Percentiles rank a stretch among this genome's conserved stretches.
phyloP scores from a whole-genome alignment of 306 rosid genomes.

The Begonia loranthoides region DNA sequence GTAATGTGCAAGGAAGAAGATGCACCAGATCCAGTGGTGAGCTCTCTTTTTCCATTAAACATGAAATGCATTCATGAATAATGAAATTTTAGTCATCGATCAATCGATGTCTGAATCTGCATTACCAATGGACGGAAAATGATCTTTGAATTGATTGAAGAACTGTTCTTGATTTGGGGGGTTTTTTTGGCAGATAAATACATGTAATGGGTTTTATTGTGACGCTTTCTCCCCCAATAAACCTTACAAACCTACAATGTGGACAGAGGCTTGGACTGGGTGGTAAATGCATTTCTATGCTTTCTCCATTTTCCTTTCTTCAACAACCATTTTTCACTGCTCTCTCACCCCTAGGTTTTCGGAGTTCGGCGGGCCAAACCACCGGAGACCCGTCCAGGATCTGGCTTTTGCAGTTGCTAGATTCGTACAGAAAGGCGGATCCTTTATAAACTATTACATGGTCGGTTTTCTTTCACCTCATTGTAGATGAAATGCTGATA shows the following conservation, averaged over 20 bases:
- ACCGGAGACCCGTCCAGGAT: conserved; percentile 87
- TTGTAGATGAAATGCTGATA: too few species aligned
- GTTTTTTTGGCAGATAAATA: conserved; percentile 62
- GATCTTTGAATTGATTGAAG: too few species aligned
- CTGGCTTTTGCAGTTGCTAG: conserved; percentile 83
- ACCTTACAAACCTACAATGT: conserved; percentile 83
- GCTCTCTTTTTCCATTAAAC: conserved; percentile 10
- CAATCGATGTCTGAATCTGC: neutral
- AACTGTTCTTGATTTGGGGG: conserved; percentile 4
- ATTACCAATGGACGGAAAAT: too few species aligned
- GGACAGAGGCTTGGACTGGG: conserved; percentile 99
- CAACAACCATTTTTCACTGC: neutral
- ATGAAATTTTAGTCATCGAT: too few species aligned
- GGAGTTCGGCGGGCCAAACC: conserved; percentile 86
- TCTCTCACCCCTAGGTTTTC: conserved; percentile 50
- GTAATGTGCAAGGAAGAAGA: conserved; percentile 99
- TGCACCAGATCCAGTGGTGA: conserved; percentile 99
- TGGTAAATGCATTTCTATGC: conserved; percentile 44
- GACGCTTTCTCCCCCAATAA: conserved; percentile 80
- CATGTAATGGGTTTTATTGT: conserved; percentile 95
- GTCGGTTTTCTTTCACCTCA: conserved; percentile 25
- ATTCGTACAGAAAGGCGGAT: conserved; percentile 88
- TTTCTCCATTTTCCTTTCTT: conserved; percentile 6
- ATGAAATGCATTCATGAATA: too few species aligned
- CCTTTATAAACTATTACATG: conserved; percentile 93